Base-by-base conservation (phyloP, 768 basidiomycete genomes). In the Daedaleopsis sinensis region DNA sequence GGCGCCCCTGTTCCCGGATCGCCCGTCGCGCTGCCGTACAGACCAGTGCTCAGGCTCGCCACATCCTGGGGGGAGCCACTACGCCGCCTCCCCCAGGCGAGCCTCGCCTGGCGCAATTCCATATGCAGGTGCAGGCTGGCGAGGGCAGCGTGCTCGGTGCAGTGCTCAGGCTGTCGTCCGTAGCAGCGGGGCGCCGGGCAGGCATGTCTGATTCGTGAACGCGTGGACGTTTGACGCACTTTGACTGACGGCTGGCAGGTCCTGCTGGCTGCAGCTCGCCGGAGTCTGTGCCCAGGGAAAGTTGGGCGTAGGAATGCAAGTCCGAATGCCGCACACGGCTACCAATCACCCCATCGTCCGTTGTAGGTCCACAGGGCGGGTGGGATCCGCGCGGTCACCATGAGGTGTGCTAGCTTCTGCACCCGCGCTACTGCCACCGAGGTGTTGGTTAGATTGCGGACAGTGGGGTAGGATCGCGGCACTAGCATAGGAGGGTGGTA, bases 311-410 rank as follows among this genome's bases (percentile, higher is more conserved):
- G 27, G 39, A 27, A 23, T 39, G 49, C 38, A 27, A 43, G 42
- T 35, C 37, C 21, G 51, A 16, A 21, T 27, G 23, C 52, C 44
- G 21, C 39, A 23, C 32, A 42, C 32, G 55, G 21, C 55, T 12
- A 51, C 49, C 51, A 62, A 62, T 57, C 43, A 23, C 50, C 46
- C 58, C 39, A 43, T 52, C 54, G 55, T 54, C 44, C 39, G 35
- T 64, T 64, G 62, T 64, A 64, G 62, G 62, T 64, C 62, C 58
- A 64, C 58, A n/a, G 44, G 27, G 23, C 24, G 58, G 15, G 50
- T 24, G 42, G 57, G 62, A 64, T 64, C 55, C 58, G 62, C 47
- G 62, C 49, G 62, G 58, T 49, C 3, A 49, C 58, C 62, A 58
- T 54, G 62, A 27, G 57, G 50, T 21, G 39, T 42, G 39, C 23